phyloP scores from a whole-genome alignment of 1,284 basidiomycete genomes.

The Moesziomyces globuligerus region DNA sequence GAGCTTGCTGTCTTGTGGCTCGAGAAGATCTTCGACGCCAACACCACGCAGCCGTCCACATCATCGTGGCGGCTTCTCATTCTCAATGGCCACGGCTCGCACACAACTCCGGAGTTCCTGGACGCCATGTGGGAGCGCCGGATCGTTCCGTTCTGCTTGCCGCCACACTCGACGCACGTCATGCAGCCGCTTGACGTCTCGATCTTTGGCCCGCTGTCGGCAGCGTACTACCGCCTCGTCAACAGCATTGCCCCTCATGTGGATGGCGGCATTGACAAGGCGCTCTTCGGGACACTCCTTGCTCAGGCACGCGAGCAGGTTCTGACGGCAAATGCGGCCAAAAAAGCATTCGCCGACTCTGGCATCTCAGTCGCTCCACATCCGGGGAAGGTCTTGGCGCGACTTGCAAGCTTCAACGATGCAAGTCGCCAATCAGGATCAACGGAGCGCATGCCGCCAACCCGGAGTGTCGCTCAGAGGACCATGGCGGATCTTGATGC shows the following conservation, averaged over 20 bases:
- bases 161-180: no score
- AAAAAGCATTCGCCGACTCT: constrained; percentile 12
- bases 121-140: no score
- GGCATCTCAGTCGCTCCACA: constrained; percentile 2
- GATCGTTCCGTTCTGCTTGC: no score
- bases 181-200: no score
- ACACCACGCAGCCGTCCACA: background rate
- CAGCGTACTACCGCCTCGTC: no score
- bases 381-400: constrained; percentile 5
- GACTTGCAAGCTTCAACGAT: background rate
- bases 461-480: no score
- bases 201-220: no score
- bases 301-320: constrained; percentile 10
- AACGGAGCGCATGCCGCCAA: no score
- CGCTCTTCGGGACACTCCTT: constrained; percentile 5
- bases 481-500: no score
- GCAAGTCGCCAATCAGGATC: background rate
- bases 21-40: constrained; percentile 2
- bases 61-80: background rate
- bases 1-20: background rate
- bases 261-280: constrained; percentile 4
- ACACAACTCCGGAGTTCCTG: no score
- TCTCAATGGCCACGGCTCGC: no score
- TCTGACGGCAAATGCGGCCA: background rate
- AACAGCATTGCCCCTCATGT: no score